Conservation (phyloP, 2,329 filamentous ascomycete species). For the Ascochyta pisi region DNA sequence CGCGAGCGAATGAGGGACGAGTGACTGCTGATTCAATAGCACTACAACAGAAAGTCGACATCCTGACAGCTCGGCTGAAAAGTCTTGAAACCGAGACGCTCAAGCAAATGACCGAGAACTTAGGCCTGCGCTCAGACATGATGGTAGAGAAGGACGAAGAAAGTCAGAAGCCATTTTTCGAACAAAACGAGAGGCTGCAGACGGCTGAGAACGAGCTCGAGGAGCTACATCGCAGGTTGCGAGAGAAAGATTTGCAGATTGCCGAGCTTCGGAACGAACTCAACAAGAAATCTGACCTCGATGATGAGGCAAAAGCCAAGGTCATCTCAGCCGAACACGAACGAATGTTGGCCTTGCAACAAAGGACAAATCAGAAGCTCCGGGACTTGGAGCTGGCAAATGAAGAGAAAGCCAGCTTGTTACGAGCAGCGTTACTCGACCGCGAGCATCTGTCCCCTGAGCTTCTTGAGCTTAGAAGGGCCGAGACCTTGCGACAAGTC, state of each 20-base stretch:
- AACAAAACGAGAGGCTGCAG: constrained; percentile 49
- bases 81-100: constrained; percentile 51
- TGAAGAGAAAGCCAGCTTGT: constrained; percentile 45
- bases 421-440: constrained; percentile 44
- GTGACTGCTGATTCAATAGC: constrained; percentile 46
- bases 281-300: constrained; percentile 44
- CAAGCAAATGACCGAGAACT: constrained; percentile 52
- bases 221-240: constrained; percentile 43
- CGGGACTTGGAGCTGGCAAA: constrained; percentile 45
- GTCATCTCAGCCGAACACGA: constrained; percentile 46
- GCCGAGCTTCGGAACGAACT: constrained; percentile 48
- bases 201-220: constrained; percentile 44
- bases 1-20: constrained; percentile 30
- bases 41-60: constrained; percentile 51
- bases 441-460: constrained; percentile 43
- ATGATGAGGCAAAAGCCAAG: constrained; percentile 38
- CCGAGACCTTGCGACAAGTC: constrained; percentile 42
- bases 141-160: constrained; percentile 46
- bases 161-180: constrained; percentile 47
- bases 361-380: constrained; percentile 43
- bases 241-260: constrained; percentile 46
- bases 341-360: constrained; percentile 43
- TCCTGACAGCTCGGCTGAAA: constrained; percentile 45
- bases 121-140: constrained; percentile 48
- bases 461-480: constrained; percentile 41